Conservation (phyloP, 2,329 filamentous ascomycete species). For the Cercospora sojina region DNA sequence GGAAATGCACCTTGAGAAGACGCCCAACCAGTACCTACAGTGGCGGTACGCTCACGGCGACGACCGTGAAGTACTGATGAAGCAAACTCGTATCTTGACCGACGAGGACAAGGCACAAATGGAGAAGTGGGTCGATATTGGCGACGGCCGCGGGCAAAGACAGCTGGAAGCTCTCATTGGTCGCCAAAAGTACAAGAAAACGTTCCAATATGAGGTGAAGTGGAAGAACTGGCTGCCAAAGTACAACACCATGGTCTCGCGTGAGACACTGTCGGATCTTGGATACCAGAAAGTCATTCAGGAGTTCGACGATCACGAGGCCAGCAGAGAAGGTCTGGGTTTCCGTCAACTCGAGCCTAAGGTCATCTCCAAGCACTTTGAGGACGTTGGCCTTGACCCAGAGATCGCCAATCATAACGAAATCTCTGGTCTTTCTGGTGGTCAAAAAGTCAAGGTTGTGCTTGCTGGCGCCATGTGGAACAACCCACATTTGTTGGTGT, state of each 20-base stretch:
- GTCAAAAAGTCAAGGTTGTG: constrained; percentile 99
- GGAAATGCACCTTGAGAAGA: constrained; percentile 99
- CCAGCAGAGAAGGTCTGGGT: constrained; percentile 95
- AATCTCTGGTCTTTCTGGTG: constrained; percentile 91
- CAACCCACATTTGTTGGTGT: constrained; percentile 93
- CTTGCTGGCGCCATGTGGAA: constrained; percentile 74
- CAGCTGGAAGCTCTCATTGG: constrained; percentile 88
- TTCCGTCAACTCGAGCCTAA: constrained; percentile 92
- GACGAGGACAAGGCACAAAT: constrained; percentile 84
- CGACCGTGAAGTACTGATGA: constrained; percentile 94
- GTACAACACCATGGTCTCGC: constrained; percentile 86
- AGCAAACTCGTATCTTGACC: constrained; percentile 90
- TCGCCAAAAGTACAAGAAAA: constrained; percentile 98
- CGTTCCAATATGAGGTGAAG: constrained; percentile 97
- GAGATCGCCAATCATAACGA: constrained; percentile 99
- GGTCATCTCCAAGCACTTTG: constrained; percentile 96
- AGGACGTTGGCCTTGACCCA: constrained; percentile 91
- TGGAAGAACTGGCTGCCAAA: constrained; percentile 88
- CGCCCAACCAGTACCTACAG: constrained; percentile 96
- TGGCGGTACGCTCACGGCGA: constrained; percentile 98
- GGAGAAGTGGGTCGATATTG: constrained; percentile 82
- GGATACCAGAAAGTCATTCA: constrained; percentile 94
- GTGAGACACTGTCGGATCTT: constrained; percentile 80
- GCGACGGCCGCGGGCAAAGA: constrained; percentile 73
- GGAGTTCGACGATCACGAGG: constrained; percentile 98